Evolutionary conservation across 2,329 filamentous ascomycete species (phyloP), one percentile per base, ranked within the genome.

Genomic region (Paradendryphiella salina): DNA sequence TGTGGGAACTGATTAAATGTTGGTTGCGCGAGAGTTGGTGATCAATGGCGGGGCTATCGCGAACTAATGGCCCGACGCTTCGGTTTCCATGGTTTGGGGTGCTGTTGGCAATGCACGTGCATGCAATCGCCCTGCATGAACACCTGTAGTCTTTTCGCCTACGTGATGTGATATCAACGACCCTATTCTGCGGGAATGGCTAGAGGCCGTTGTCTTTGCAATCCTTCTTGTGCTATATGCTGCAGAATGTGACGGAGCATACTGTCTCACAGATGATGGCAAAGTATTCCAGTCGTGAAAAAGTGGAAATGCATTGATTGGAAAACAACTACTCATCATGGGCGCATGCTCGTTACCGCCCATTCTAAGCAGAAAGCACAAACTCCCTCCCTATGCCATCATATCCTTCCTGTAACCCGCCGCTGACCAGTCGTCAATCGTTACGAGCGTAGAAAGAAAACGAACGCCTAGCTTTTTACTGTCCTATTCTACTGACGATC

Each of bases 11-110:
- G 31, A 20, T 9, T 41, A 26, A 33, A 43, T 15, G 46, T 32
- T 40, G 45, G 40, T 51, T 43, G 48, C 48, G 57, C 54, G 36
- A 54, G 32, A 57, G 48, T 21, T 26, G 54, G 17, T 36, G 35
- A 37, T 53, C 51, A 36, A 45, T 50, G 56, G 53, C 47, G 58
- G 55, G 57, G 57, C 50, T 48, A 47, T 53, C 50, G 57, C 57
- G 46, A 46, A 20, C 50, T 40, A 41, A 46, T 59, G 51, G 51
- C 49, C 54, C 54, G 54, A 41, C 26, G 29, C 46, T 47, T 48
- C 33, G 52, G 46, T 15, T 46, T 32, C 35, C 29, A 31, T 44
- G 39, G 39, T 26, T 28, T 38, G 35, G 39, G 38, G 43, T 28
- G 33, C 28, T 40, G 41, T 43, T 50, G 41, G 20, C 41, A 46